Percentiles rank a stretch among this genome's conserved stretches.
phyloP scores from a whole-genome alignment of 2,329 filamentous ascomycete genomes.

The Seiridium cupressi region DNA sequence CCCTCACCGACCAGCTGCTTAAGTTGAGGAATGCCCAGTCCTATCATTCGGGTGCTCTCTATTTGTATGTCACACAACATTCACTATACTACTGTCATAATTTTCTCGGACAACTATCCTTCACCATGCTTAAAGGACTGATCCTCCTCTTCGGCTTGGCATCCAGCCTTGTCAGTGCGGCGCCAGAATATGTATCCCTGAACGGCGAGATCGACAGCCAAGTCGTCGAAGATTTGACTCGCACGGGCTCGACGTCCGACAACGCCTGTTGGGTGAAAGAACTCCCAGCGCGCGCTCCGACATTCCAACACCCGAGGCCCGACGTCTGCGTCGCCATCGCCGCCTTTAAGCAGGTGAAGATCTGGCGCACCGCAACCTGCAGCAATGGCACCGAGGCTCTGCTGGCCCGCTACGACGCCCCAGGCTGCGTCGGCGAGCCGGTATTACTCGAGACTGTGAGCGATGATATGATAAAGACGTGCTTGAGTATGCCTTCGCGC shows the following conservation, averaged over 20 bases:
- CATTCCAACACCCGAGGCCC: not conserved
- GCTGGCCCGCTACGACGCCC: slow-evolving; percentile 1
- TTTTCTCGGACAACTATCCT: no score
- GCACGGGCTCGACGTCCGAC: not conserved
- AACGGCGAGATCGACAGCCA: not conserved
- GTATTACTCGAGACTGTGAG: not conserved
- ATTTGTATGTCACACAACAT: no score
- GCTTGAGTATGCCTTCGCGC: slow-evolving; percentile 3
- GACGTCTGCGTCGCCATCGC: slow-evolving; percentile 3
- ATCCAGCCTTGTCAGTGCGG: not conserved
- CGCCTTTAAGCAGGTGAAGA: slow-evolving; percentile 5
- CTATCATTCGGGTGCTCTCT: no score
- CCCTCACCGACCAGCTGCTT: no score
- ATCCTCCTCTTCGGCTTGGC: not conserved
- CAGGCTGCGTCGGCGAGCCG: not conserved
- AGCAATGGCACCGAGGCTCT: slow-evolving; percentile 3
- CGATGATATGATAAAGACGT: slow-evolving; percentile 1
- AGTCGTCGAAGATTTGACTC: not conserved
- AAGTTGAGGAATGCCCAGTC: no score
- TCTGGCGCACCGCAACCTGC: not conserved
- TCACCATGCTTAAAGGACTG: not conserved
- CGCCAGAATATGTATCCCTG: not conserved
- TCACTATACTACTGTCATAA: no score
- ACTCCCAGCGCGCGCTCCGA: not conserved
- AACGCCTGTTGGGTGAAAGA: not conserved